Evolutionary conservation across 2,329 filamentous ascomycete species (phyloP).

Genomic region (Chalara sp.): DNA sequence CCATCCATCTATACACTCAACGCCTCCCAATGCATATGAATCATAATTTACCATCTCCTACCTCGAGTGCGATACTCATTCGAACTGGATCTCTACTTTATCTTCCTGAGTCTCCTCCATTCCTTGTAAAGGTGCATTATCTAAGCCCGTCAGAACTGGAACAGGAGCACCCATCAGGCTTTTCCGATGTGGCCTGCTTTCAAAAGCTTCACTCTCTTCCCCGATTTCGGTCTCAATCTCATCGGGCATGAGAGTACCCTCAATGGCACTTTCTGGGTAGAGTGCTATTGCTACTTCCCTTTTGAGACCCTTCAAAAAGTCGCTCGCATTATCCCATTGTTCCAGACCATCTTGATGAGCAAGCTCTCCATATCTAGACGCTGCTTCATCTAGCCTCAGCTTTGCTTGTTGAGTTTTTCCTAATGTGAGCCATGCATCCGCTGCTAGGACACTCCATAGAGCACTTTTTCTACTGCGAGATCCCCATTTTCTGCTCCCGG

Average conservation of each 20-base stretch:
- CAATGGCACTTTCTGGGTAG: slow-evolving; percentile 23
- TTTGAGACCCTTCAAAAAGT: slow-evolving; percentile 46
- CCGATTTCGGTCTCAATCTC: slow-evolving; percentile 32
- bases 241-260: slow-evolving; percentile 12
- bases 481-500: slow-evolving; percentile 62
- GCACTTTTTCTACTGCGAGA: slow-evolving; percentile 76
- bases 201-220: slow-evolving; percentile 49
- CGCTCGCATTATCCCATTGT: slow-evolving; percentile 43
- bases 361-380: slow-evolving; percentile 45
- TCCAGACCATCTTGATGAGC: slow-evolving; percentile 44
- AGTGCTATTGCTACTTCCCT: slow-evolving; percentile 25
- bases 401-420: slow-evolving; percentile 74
- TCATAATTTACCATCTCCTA: too few relatives aligned
- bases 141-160: slow-evolving; percentile 34
- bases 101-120: neutral
- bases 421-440: slow-evolving; percentile 76
- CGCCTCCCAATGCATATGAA: too few relatives aligned
- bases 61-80: neutral
- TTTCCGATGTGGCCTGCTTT: slow-evolving; percentile 43
- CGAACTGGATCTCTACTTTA: neutral
- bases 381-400: slow-evolving; percentile 66
- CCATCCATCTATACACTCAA: too few relatives aligned
- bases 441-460: slow-evolving; percentile 78
- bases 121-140: slow-evolving; percentile 18
- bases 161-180: slow-evolving; percentile 44